phyloP scores from a whole-genome alignment of 169 alveolate genomes.

The Plasmodium ovale region DNA sequence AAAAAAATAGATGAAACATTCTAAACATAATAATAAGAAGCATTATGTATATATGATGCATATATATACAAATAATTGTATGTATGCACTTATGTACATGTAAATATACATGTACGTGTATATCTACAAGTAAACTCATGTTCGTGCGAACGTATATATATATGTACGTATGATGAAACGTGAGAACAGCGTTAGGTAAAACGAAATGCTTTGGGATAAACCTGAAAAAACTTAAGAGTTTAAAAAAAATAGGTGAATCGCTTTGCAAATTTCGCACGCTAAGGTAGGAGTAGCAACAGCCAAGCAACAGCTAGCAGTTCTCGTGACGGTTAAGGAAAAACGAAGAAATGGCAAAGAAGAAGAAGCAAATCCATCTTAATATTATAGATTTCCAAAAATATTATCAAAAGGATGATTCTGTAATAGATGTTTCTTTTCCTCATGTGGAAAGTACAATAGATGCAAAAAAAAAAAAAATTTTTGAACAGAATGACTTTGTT shows the following conservation, averaged over 20 bases:
- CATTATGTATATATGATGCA: background rate
- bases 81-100: background rate
- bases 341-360: slow-evolving; percentile 43
- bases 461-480: slow-evolving; percentile 34
- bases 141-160: background rate
- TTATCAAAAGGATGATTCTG: slow-evolving; percentile 59
- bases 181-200: too few relatives aligned
- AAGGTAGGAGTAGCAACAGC: background rate
- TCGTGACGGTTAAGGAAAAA: too few relatives aligned
- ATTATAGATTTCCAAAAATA: slow-evolving; percentile 55
- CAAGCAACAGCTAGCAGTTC: too few relatives aligned
- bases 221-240: too few relatives aligned
- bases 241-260: too few relatives aligned
- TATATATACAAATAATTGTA: too few relatives aligned
- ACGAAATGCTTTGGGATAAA: too few relatives aligned
- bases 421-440: slow-evolving; percentile 11
- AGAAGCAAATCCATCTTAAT: slow-evolving; percentile 62
- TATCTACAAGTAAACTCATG: background rate
- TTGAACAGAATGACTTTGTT: slow-evolving; percentile 51
- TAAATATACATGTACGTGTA: background rate
- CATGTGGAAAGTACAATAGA: slow-evolving; percentile 13
- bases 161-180: background rate
- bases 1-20: background rate
- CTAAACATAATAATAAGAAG: background rate
- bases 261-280: too few relatives aligned